Percentiles rank a stretch among this genome's conserved stretches.
These are phyloP conservation scores for Penicillium lividum DNA, from an alignment of 495 filamentous ascomycete genomes.

Conservation along the genomic window DNA sequence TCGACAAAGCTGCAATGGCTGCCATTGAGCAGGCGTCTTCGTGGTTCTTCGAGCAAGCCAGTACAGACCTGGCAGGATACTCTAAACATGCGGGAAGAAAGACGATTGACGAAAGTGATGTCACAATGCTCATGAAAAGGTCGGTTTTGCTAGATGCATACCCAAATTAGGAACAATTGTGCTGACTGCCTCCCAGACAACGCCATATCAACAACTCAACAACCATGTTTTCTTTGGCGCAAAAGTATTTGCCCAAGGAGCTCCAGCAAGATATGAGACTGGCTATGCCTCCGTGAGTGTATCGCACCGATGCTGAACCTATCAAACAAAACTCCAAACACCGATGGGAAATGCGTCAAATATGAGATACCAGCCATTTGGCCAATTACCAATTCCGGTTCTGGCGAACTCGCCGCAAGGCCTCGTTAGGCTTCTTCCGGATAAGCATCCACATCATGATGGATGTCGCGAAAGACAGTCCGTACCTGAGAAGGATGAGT, in stretches of 20 bases:
- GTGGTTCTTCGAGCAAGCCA: constrained; percentile 85
- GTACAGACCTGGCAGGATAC: constrained; percentile 76
- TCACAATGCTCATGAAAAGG: constrained; percentile 80
- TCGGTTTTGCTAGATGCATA: constrained; percentile 31
- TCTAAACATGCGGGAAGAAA: constrained; percentile 80
- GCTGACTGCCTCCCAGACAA: constrained; percentile 60
- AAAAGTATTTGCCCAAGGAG: constrained; percentile 78
- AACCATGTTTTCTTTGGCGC: constrained; percentile 80
- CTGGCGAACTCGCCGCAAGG: constrained; percentile 71
- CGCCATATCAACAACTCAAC: constrained; percentile 69
- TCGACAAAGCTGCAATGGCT: constrained; percentile 69
- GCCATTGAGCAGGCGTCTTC: constrained; percentile 78
- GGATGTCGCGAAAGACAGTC: constrained; percentile 79
- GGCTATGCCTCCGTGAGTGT: constrained; percentile 54
- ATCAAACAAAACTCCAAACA: constrained; percentile 28
- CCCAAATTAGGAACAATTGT: constrained; percentile 10
- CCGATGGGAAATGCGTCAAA: constrained; percentile 18
- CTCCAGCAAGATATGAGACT: constrained; percentile 79
- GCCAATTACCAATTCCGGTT: constrained; percentile 74
- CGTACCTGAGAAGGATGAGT: constrained; percentile 66
- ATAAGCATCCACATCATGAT: constrained; percentile 96
- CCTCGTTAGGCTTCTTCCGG: constrained; percentile 75
- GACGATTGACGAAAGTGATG: constrained; percentile 82
- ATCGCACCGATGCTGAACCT: constrained; percentile 14
- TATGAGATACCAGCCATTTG: background rate